These are phyloP conservation scores for Candida smagusa DNA, from an alignment of 1,139 yeast genomes.

Conservation along the genomic window DNA sequence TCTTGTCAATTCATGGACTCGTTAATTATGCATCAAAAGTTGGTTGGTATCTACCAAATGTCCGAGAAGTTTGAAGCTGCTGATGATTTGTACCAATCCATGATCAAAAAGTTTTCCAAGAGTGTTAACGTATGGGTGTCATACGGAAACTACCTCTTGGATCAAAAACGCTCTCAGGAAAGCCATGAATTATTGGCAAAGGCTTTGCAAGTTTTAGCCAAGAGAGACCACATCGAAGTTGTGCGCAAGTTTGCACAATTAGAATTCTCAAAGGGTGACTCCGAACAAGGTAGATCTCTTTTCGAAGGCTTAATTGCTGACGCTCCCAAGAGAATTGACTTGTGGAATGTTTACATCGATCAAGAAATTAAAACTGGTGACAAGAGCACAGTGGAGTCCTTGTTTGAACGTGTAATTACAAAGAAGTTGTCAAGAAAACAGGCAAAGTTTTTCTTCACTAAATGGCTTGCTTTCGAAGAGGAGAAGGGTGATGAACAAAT, in stretches of 20 bases:
- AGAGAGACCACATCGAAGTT: conserved; percentile 73
- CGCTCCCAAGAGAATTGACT: conserved; percentile 86
- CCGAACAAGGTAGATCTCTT: conserved; percentile 91
- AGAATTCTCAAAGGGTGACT: conserved; percentile 82
- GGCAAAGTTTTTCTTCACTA: conserved; percentile 91
- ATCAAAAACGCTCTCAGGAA: conserved; percentile 51
- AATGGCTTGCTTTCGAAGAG: conserved; percentile 85
- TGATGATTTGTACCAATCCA: conserved; percentile 58
- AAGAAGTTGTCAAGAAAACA: conserved; percentile 82
- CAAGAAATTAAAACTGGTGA: conserved; percentile 71
- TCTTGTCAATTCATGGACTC: conserved; percentile 93
- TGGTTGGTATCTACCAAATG: conserved; percentile 70
- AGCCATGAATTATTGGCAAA: conserved; percentile 70
- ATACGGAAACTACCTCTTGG: conserved; percentile 73
- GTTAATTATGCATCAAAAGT: conserved; percentile 71
- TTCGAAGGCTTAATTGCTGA: conserved; percentile 90
- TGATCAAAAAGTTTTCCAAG: conserved; percentile 81
- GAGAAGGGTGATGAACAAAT: conserved; percentile 64
- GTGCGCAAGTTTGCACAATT: conserved; percentile 87
- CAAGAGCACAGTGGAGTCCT: conserved; percentile 62
- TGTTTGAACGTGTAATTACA: conserved; percentile 75
- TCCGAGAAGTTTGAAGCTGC: conserved; percentile 73
- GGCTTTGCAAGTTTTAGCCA: conserved; percentile 71
- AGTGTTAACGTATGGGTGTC: conserved; percentile 71
- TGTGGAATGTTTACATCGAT: conserved; percentile 94